Evolutionary conservation across 306 rosid genomes (phyloP).

Genomic region (Hippophae gyantsensis): DNA sequence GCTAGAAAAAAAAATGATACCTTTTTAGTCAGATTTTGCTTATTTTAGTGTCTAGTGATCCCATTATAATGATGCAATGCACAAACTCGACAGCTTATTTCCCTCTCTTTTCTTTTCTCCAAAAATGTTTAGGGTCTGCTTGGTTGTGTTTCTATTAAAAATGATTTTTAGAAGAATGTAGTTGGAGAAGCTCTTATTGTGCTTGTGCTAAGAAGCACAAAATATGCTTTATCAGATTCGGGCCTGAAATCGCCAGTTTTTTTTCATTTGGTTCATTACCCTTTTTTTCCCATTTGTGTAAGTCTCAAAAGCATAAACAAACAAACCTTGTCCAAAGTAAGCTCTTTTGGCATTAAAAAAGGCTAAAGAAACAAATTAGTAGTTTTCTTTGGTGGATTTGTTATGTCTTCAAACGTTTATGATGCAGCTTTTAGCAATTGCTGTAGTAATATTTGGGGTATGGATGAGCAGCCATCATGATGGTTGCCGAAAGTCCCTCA

Average conservation of each 20-base stretch:
- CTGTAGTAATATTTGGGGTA: constrained; percentile 67
- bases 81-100: too few species aligned
- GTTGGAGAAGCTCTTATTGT: too few species aligned
- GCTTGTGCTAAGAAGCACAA: too few species aligned
- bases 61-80: not conserved
- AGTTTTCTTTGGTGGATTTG: not conserved
- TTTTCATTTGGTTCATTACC: too few species aligned
- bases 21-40: not conserved
- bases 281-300: too few species aligned
- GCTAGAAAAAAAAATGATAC: not conserved
- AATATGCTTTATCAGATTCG: too few species aligned
- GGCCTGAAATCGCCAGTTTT: too few species aligned
- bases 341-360: constrained; percentile 1
- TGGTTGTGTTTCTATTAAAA: too few species aligned
- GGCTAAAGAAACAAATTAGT: not conserved
- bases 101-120: too few species aligned
- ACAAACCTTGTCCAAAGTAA: not conserved
- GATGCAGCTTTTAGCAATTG: constrained; percentile 64
- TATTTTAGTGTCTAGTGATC: not conserved
- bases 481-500: constrained; percentile 74
- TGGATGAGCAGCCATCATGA: constrained; percentile 91
- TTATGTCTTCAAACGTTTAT: constrained; percentile 12
- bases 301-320: too few species aligned
- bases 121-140: too few species aligned
- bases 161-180: too few species aligned